Base-by-base conservation (phyloP, 2,329 filamentous ascomycete genomes). In the Pseudogymnoascus sp. region DNA sequence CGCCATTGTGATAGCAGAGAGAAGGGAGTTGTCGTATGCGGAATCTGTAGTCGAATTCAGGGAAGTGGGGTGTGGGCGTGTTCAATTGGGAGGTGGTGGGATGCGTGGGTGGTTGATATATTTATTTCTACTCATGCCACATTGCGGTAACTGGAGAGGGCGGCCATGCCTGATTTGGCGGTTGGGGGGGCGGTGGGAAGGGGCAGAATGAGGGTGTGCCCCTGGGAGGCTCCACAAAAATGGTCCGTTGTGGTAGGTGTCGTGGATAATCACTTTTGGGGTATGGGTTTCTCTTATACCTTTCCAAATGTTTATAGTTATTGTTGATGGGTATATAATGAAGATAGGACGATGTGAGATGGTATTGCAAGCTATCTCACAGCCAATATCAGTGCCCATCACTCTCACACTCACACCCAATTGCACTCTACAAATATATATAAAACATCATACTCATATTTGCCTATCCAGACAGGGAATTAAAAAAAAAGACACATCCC, bases 1-100 rank as follows among this genome's bases (percentile, higher is more conserved):
- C 63, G 87, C 88, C 88, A 91, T 91, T 47, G 38, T 22, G 3
- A 9, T 25, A 25, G 22, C 22, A 5, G 22, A 25, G 22, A 5
- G 22, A 4, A 25, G 22, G 22, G 22, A 5, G 22, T 25, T n/a
- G 34, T 39, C 8, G 16, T 9, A 7, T 6, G 16, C 16, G 4
- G 16, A 11, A 57, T 30, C 7, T 8, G 20, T 50, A 8, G 22
- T 14, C 7, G 20, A 6, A 47, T 22, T 41, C 22, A 16, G 41
- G 22, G 39, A 6, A 3, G 3, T 5, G 34, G 14, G 11, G 8
- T 28, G 18, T 41, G 38, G 38, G 18, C 18, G 38, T 4, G 16
- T 50, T 50, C 22, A 50, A 50, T 50, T 20, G 43, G 22, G 4
- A 11, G 39, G 9, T 20, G 39, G 18, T 20, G 20, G 43, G 25